phyloP scores from a whole-genome alignment of 495 filamentous ascomycete genomes.

The Cudoniella acicularis region DNA sequence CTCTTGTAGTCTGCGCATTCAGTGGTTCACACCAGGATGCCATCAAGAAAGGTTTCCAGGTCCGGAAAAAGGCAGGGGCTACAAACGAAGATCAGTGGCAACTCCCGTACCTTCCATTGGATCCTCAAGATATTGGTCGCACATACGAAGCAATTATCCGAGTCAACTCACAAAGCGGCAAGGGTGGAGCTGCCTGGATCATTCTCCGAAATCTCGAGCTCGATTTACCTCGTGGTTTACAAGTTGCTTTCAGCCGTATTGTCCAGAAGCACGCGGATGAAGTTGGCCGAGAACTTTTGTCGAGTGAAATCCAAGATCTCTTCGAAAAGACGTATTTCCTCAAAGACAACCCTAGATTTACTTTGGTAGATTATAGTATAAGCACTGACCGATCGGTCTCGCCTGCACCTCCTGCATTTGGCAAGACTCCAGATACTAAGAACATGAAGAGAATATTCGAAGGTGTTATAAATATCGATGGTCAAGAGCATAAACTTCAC shows the following conservation, averaged over 20 bases:
- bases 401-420: constrained; percentile 63
- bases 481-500: constrained; percentile 68
- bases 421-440: constrained; percentile 67
- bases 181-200: constrained; percentile 93
- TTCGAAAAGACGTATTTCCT: constrained; percentile 87
- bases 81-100: constrained; percentile 59
- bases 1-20: constrained; percentile 85
- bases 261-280: constrained; percentile 76
- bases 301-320: constrained; percentile 77
- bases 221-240: constrained; percentile 87
- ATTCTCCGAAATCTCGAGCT: constrained; percentile 85
- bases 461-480: constrained; percentile 85
- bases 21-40: constrained; percentile 94
- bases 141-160: constrained; percentile 97
- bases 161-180: constrained; percentile 94
- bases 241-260: constrained; percentile 84
- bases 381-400: constrained; percentile 76
- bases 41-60: constrained; percentile 93
- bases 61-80: constrained; percentile 56
- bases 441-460: constrained; percentile 79
- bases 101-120: constrained; percentile 90
- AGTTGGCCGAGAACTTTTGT: constrained; percentile 75
- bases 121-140: constrained; percentile 89
- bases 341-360: constrained; percentile 76
- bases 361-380: constrained; percentile 89